Base-by-base conservation (phyloP, 352 stramenopile genomes). In the Phytophthora rubi region DNA sequence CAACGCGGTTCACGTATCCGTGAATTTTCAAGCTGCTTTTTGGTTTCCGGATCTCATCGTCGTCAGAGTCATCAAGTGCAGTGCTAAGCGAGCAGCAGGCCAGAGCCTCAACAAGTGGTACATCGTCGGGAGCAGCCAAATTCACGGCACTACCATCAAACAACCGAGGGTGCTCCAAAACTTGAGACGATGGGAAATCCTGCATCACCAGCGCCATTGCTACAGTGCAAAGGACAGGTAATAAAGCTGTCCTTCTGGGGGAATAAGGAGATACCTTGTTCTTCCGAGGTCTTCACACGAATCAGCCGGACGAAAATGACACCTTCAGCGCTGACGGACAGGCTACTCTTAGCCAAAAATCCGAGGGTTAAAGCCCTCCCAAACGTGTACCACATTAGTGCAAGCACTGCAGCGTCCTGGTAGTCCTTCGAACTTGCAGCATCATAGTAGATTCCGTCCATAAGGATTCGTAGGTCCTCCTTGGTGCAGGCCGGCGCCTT, bases 361-460 rank as follows among this genome's bases (percentile, higher is more conserved):
- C 33, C 39, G 1, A 76, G 35, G 16, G 65, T 55, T 1, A 35
- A 70, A 5, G 44, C 59, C 12, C 64, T 53, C 0, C 67, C 67
- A 33, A 79, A 68, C 4, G 55, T 21, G 21, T 69, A 71, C 62
- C 62, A 71, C 52, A 73, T 60, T 0, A 73, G 9, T 0, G 60
- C 60, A 9, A 74, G 23, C 5, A 71, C 18, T 3, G 55, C 60
- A 5, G 68, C 64, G 18, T 80, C 68, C 44, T 80, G 63, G n/a
- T 80, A 71, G 21, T 74, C 55, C 1, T 52, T 55, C 4, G 30
- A 6, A 1, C 18, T 62, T 9, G 16, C 21, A 1, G 61, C 47
- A 15, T 60, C 32, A 12, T 47, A 69, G 45, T 69, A 63, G 4
- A 58, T 9, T n/a, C 62, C 62, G 28, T 63, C 53, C 62, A 72